These are phyloP conservation scores for Niebla homalea DNA, from an alignment of 495 filamentous ascomycete species.

Conservation along the genomic window DNA sequence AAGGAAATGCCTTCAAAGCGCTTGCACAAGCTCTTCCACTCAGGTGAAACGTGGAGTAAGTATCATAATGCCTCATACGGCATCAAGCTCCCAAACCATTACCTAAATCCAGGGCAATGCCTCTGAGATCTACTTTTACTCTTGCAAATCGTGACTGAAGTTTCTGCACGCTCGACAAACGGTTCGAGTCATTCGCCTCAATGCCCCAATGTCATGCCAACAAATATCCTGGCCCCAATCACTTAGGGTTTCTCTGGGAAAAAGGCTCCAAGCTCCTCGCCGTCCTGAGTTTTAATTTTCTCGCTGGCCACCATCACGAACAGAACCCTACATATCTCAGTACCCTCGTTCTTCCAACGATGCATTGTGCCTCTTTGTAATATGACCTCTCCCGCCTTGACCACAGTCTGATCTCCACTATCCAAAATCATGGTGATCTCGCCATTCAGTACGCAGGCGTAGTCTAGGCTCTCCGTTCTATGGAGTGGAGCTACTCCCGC, in stretches of 20 bases:
- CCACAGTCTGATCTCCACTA: conserved; percentile 21
- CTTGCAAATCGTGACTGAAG: too few relatives aligned
- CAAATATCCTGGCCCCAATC: too few relatives aligned
- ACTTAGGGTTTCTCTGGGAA: neutral
- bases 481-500: conserved; percentile 25
- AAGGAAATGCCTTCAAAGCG: too few relatives aligned
- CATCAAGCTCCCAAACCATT: too few relatives aligned
- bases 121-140: too few relatives aligned
- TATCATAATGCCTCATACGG: too few relatives aligned
- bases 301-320: conserved; percentile 21
- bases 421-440: conserved; percentile 25
- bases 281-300: conserved; percentile 19
- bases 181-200: too few relatives aligned
- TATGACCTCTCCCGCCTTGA: conserved; percentile 22
- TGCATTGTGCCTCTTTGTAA: conserved; percentile 26
- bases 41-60: too few relatives aligned
- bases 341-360: conserved; percentile 21
- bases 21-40: too few relatives aligned
- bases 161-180: too few relatives aligned
- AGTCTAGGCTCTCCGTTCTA: conserved; percentile 24
- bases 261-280: conserved; percentile 16
- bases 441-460: conserved; percentile 22
- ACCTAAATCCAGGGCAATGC: too few relatives aligned
- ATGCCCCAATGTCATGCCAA: too few relatives aligned
- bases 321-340: conserved; percentile 19